Conservation (phyloP, 1,139 yeast genomes). For the Zygosaccharomyces sapae region DNA sequence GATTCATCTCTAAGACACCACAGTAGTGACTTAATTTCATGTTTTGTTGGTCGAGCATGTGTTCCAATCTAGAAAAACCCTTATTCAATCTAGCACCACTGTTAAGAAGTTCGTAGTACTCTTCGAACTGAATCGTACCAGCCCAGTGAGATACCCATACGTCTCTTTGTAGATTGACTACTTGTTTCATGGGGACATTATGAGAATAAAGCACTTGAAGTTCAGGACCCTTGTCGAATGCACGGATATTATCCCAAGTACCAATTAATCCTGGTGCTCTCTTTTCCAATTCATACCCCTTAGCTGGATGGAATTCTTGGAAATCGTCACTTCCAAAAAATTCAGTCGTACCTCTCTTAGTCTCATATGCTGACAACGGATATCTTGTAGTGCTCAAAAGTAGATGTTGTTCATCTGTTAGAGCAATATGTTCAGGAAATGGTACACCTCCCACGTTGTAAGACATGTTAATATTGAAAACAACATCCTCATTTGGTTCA, state of each 20-base stretch:
- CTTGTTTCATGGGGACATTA: conserved; percentile 62
- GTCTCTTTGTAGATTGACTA: conserved; percentile 61
- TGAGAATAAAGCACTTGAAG: conserved; percentile 60
- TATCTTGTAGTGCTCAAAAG: conserved; percentile 52
- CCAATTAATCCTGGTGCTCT: conserved; percentile 51
- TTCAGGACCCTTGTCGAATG: conserved; percentile 46
- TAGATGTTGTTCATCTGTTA: conserved; percentile 62
- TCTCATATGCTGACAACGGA: conserved; percentile 61
- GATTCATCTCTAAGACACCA: conserved; percentile 50
- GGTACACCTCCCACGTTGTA: conserved; percentile 52
- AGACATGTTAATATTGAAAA: conserved; percentile 52
- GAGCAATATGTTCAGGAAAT: conserved; percentile 56
- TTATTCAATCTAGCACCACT: conserved; percentile 61
- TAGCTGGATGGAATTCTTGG: conserved; percentile 37
- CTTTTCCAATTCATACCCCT: conserved; percentile 41
- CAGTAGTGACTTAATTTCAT: conserved; percentile 16
- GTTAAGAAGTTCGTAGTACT: conserved; percentile 77
- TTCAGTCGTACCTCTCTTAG: conserved; percentile 48
- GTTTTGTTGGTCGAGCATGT: conserved; percentile 42
- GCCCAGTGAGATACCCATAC: conserved; percentile 84
- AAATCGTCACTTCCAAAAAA: conserved; percentile 42
- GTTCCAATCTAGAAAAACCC: conserved; percentile 78
- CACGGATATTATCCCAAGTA: conserved; percentile 46
- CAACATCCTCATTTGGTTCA: conserved; percentile 54
- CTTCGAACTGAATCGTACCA: conserved; percentile 62